Base-by-base conservation (phyloP, 2,329 filamentous ascomycete species). In the Curvularia sp. region DNA sequence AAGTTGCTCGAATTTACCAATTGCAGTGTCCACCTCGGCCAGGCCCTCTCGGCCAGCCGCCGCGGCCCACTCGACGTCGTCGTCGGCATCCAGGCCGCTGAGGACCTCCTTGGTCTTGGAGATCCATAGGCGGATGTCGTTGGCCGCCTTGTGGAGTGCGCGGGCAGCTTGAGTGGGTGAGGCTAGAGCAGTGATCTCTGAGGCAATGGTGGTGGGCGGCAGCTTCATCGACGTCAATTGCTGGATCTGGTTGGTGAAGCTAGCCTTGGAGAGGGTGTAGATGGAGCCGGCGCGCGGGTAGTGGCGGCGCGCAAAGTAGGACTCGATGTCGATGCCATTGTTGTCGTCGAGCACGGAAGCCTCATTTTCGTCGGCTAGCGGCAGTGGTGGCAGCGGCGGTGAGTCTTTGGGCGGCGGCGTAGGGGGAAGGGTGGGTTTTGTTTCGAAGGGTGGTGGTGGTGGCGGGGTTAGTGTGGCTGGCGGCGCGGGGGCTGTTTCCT, bases 21-120 rank as follows among this genome's bases (percentile, higher is more conserved):
- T 94, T 21, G 94, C 86, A 50, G 81, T 81, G 63, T 89, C 85
- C 3, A 88, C 85, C 53, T 87, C 86, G 49, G 88, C 88, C 34
- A 94, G 81, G 2, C 91, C 91, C 76, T 94, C 91, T 60, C 90
- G 84, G 2, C 95, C 95, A 51, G 92, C 95, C 1, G 93, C 94
- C 2, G 95, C 86, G 8, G 87, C 93, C 95, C 95, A 99, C 77
- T 98, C 94, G 15, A 98, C 93, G 73, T 99, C 95, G 75, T 98
- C 95, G 63, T 98, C 94, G 52, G 93, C 93, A 75, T 98, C 93
- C 41, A 99, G 81, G 5, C 93, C 93, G 53, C 86, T 86, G 52
- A 99, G 87, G 30, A 98, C 93, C 69, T 96, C 92, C 0, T 89
- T 89, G 0, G 94, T 94, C 76, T 97, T 97, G 63, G 86, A 86